Conservation (phyloP, 306 rosid species). For the Lupinus albus region DNA sequence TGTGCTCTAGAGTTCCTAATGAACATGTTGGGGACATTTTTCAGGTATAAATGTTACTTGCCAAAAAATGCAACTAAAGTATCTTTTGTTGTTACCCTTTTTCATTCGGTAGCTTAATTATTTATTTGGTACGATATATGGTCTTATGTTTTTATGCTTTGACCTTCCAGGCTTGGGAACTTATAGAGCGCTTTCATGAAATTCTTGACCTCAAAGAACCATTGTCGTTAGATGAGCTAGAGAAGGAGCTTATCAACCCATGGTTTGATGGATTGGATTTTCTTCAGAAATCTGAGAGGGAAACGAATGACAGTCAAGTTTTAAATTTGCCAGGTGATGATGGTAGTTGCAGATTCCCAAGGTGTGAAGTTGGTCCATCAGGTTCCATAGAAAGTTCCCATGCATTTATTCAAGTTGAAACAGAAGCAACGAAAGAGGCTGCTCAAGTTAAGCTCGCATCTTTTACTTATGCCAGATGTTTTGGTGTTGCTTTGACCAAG, state of each 20-base stretch:
- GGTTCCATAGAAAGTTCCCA: slow-evolving; percentile 51
- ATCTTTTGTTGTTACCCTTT: background rate
- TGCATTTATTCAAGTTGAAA: slow-evolving; percentile 82
- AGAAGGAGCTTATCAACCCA: slow-evolving; percentile 86
- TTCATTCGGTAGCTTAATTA: slow-evolving; percentile 28
- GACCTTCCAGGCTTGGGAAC: slow-evolving; percentile 77
- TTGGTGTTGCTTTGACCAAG: slow-evolving; percentile 82
- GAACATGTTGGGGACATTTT: slow-evolving; percentile 81
- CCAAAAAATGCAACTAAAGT: slow-evolving; percentile 27
- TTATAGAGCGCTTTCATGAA: slow-evolving; percentile 67
- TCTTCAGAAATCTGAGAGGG: slow-evolving; percentile 52
- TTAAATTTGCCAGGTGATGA: slow-evolving; percentile 44
- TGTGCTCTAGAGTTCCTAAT: slow-evolving; percentile 68
- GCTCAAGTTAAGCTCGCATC: slow-evolving; percentile 74
- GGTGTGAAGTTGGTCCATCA: slow-evolving; percentile 50
- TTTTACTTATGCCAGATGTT: slow-evolving; percentile 70
- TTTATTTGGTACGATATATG: slow-evolving; percentile 30
- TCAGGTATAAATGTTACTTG: slow-evolving; percentile 64
- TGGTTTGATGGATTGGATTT: slow-evolving; percentile 67
- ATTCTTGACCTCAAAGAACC: slow-evolving; percentile 71
- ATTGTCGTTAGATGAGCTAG: slow-evolving; percentile 71
- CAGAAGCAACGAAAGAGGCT: slow-evolving; percentile 81
- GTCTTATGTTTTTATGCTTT: slow-evolving; percentile 34
- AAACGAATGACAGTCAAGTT: slow-evolving; percentile 42
- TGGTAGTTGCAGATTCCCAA: slow-evolving; percentile 46